Conservation (phyloP, 768 basidiomycete species). For the Suillus decipiens region DNA sequence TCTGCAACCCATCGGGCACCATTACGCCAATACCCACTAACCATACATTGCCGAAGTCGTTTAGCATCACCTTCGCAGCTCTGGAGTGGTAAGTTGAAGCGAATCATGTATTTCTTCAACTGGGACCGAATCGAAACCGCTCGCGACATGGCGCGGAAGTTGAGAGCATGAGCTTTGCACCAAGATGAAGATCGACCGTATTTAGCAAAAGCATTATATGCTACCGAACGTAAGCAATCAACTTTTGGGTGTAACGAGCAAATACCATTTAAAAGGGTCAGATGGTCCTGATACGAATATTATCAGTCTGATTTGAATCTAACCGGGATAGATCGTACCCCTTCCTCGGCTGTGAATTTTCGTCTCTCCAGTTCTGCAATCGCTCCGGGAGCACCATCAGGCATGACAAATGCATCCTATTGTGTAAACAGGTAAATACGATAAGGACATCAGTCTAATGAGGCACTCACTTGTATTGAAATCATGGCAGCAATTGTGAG, state of each 20-base stretch:
- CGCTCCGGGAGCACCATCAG: slow-evolving; percentile 83
- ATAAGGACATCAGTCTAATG: neutral
- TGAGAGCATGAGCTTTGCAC: slow-evolving; percentile 92
- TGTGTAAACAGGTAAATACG: slow-evolving; percentile 1
- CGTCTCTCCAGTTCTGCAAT: slow-evolving; percentile 89
- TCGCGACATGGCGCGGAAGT: slow-evolving; percentile 91
- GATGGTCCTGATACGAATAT: slow-evolving; percentile 68
- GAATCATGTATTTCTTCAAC: slow-evolving; percentile 90
- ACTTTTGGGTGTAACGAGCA: neutral
- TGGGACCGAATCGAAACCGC: slow-evolving; percentile 95
- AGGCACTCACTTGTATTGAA: slow-evolving; percentile 68
- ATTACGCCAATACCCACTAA: slow-evolving; percentile 93
- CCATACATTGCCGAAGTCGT: slow-evolving; percentile 83
- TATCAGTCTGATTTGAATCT: slow-evolving; percentile 10
- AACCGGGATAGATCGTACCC: slow-evolving; percentile 51
- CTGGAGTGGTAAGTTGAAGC: slow-evolving; percentile 78
- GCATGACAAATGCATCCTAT: slow-evolving; percentile 89
- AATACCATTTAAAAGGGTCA: slow-evolving; percentile 89
- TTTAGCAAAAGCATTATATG: slow-evolving; percentile 89
- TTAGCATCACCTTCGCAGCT: slow-evolving; percentile 91
- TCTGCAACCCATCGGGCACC: slow-evolving; percentile 90
- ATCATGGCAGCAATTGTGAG: slow-evolving; percentile 97
- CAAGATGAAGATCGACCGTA: slow-evolving; percentile 85
- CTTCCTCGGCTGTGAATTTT: slow-evolving; percentile 98
- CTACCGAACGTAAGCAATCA: slow-evolving; percentile 38